Percentiles rank a stretch among this genome's conserved stretches.
These are phyloP conservation scores for Wickerhamiella allomyrinae DNA, from an alignment of 805 yeast genomes.

Conservation along the genomic window DNA sequence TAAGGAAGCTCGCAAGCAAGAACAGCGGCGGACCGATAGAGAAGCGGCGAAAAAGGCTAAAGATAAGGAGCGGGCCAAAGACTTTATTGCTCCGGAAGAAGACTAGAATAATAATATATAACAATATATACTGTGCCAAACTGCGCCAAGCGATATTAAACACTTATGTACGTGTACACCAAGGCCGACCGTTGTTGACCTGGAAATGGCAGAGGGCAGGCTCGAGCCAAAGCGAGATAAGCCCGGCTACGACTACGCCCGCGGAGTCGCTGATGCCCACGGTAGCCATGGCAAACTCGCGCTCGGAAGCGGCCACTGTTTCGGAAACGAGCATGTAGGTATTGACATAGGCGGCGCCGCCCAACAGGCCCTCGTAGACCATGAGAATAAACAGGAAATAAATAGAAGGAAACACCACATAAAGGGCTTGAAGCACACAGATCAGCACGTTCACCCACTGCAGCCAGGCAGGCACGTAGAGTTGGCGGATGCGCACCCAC, in stretches of 20 bases:
- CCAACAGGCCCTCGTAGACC: conserved; percentile 75
- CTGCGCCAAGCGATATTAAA: background rate
- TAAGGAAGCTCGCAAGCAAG: conserved; percentile 53
- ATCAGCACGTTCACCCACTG: conserved; percentile 52
- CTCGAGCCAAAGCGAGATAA: conserved; percentile 61
- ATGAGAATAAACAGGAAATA: conserved; percentile 49
- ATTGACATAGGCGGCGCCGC: conserved; percentile 83
- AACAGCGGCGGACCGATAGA: conserved; percentile 68
- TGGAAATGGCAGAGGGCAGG: conserved; percentile 59
- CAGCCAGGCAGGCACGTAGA: conserved; percentile 49
- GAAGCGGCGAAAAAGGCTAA: conserved; percentile 50
- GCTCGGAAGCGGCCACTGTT: conserved; percentile 32
- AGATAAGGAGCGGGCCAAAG: conserved; percentile 59
- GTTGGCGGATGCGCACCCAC: conserved; percentile 40
- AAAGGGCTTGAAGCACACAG: conserved; percentile 51
- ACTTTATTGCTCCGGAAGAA: conserved; percentile 79
- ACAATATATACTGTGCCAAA: background rate
- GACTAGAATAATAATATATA: conserved; percentile 30
- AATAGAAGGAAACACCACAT: conserved; percentile 40
- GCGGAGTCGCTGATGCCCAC: conserved; percentile 73
- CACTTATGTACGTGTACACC: conserved; percentile 39
- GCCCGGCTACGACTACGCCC: conserved; percentile 74
- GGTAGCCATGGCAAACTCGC: conserved; percentile 72
- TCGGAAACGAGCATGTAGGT: conserved; percentile 71
- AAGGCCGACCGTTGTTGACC: conserved; percentile 55